Conservation (phyloP, 352 stramenopile species). For the Blastocystis sp. region DNA sequence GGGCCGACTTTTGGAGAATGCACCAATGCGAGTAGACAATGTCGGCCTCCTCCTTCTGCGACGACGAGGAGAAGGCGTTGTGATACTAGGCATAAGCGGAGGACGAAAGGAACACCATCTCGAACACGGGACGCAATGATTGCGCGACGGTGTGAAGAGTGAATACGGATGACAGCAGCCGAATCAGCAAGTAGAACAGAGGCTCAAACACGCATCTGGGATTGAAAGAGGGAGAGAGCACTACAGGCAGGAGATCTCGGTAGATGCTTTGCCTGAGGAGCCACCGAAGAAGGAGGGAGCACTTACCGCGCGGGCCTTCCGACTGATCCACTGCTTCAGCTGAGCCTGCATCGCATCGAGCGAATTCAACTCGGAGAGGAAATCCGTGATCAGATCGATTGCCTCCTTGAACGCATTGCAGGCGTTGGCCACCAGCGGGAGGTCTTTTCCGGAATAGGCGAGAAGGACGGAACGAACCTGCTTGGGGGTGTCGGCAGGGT, state of each 20-base stretch:
- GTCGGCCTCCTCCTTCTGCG: constrained; percentile 7
- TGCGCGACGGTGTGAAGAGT: constrained; percentile 41
- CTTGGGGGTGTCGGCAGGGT: neutral
- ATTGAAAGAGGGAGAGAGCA: neutral
- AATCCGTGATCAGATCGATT: neutral
- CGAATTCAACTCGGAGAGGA: neutral
- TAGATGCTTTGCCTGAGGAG: neutral
- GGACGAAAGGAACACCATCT: neutral
- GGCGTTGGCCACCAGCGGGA: constrained; percentile 11
- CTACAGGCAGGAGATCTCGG: constrained; percentile 9
- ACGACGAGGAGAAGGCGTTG: neutral
- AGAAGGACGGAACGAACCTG: neutral
- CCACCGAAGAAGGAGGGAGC: neutral
- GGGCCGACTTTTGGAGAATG: neutral
- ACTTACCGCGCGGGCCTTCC: neutral
- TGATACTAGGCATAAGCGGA: neutral
- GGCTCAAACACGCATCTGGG: constrained; percentile 14
- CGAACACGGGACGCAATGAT: constrained; percentile 31
- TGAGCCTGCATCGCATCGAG: neutral
- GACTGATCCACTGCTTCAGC: neutral
- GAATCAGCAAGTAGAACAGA: constrained; percentile 32
- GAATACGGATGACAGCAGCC: neutral
- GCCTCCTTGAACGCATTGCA: neutral
- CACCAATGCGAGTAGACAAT: constrained; percentile 19
- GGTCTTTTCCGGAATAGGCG: constrained; percentile 25